Conservation (phyloP, 2,329 filamentous ascomycete genomes). For the Exophiala sideris region DNA sequence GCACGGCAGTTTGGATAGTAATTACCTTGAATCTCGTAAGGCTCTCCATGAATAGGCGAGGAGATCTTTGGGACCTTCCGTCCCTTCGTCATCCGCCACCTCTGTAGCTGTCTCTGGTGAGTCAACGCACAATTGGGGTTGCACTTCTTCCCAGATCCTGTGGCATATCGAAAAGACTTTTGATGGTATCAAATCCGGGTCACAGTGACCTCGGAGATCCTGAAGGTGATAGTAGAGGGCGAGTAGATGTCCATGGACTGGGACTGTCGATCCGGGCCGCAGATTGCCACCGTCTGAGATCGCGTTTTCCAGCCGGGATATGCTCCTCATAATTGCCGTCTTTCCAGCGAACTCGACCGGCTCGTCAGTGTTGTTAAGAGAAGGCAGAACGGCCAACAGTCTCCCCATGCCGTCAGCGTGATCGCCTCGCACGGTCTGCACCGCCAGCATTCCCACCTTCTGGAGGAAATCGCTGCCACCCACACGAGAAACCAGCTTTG, state of each 20-base stretch:
- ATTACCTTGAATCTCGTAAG: slow-evolving; percentile 86
- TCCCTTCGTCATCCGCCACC: slow-evolving; percentile 63
- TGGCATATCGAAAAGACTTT: slow-evolving; percentile 60
- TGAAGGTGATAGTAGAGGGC: slow-evolving; percentile 18
- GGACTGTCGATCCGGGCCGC: slow-evolving; percentile 13
- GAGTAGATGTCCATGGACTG: slow-evolving; percentile 25
- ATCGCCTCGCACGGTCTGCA: slow-evolving; percentile 76
- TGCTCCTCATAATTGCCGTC: neutral
- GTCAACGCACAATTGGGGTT: slow-evolving; percentile 80
- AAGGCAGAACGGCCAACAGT: slow-evolving; percentile 7
- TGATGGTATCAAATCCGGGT: slow-evolving; percentile 32
- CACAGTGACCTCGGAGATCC: neutral
- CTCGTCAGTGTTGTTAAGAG: neutral
- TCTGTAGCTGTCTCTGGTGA: slow-evolving; percentile 80
- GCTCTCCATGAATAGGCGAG: slow-evolving; percentile 94
- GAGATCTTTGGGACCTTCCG: slow-evolving; percentile 77
- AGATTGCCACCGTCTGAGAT: neutral
- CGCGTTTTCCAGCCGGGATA: slow-evolving; percentile 4
- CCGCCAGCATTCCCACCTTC: slow-evolving; percentile 54
- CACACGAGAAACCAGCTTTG: slow-evolving; percentile 2
- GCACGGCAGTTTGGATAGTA: neutral
- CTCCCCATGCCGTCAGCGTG: slow-evolving; percentile 83
- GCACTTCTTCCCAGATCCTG: slow-evolving; percentile 73
- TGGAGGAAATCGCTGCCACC: slow-evolving; percentile 47
- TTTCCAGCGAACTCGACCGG: neutral